Conservation (phyloP, 768 basidiomycete genomes). For the Lentinula lateritia region DNA sequence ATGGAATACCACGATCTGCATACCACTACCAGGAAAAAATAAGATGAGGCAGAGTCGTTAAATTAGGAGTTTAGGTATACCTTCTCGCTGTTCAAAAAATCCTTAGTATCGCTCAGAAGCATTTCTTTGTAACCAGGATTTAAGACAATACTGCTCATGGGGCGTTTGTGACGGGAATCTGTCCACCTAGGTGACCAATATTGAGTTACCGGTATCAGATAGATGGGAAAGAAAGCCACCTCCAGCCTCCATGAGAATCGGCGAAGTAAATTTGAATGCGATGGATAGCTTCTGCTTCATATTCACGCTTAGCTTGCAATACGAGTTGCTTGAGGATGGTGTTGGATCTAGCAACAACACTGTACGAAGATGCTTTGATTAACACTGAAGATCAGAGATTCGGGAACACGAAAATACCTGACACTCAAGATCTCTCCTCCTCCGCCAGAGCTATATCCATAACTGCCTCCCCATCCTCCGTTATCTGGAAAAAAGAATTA, state of each 20-base stretch:
- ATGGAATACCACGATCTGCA: slow-evolving; percentile 88
- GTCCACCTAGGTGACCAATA: slow-evolving; percentile 32
- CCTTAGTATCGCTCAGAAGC: slow-evolving; percentile 74
- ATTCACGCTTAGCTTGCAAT: slow-evolving; percentile 83
- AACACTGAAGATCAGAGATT: neutral
- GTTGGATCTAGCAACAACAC: slow-evolving; percentile 81
- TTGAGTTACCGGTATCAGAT: slow-evolving; percentile 34
- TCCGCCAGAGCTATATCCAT: slow-evolving; percentile 25
- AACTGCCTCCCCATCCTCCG: neutral
- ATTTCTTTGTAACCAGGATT: slow-evolving; percentile 89
- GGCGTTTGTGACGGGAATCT: slow-evolving; percentile 81
- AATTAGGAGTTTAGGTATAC: slow-evolving; percentile 25
- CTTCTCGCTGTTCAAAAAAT: slow-evolving; percentile 83
- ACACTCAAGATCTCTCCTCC: slow-evolving; percentile 73
- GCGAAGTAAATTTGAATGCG: slow-evolving; percentile 89
- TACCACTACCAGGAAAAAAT: slow-evolving; percentile 56
- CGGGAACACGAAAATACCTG: slow-evolving; percentile 35
- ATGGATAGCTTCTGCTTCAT: slow-evolving; percentile 82
- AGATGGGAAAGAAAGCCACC: slow-evolving; percentile 51
- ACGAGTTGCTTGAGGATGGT: slow-evolving; percentile 85
- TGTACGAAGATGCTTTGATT: slow-evolving; percentile 17
- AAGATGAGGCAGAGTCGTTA: neutral
- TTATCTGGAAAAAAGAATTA: neutral
- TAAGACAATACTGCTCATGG: slow-evolving; percentile 82
- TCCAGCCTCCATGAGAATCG: slow-evolving; percentile 83